These are phyloP conservation scores for Verruconis gallopava DNA, from an alignment of 2,329 filamentous ascomycete genomes.

Conservation along the genomic window DNA sequence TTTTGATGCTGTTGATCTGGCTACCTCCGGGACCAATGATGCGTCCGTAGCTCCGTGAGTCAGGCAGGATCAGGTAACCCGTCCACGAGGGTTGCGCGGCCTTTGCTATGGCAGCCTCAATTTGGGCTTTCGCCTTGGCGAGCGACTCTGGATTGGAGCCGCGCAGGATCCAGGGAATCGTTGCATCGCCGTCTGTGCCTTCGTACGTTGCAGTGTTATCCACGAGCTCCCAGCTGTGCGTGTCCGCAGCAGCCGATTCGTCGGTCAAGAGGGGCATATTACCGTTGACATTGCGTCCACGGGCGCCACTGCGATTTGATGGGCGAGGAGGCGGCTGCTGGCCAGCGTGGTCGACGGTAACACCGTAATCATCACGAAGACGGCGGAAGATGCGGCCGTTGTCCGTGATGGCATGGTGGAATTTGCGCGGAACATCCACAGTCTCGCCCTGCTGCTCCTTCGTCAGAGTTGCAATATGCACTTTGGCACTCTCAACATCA, in stretches of 20 bases:
- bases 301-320: slow-evolving; percentile 31
- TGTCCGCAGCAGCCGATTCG: slow-evolving; percentile 49
- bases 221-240: slow-evolving; percentile 74
- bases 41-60: slow-evolving; percentile 77
- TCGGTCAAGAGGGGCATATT: slow-evolving; percentile 88
- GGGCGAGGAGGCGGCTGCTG: slow-evolving; percentile 62
- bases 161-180: slow-evolving; percentile 81
- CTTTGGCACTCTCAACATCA: slow-evolving; percentile 74
- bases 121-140: slow-evolving; percentile 63
- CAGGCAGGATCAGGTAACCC: slow-evolving; percentile 80
- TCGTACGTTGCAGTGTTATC: slow-evolving; percentile 45
- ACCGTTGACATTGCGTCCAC: slow-evolving; percentile 35
- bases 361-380: slow-evolving; percentile 71
- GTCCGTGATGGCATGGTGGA: slow-evolving; percentile 77
- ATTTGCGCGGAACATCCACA: slow-evolving; percentile 64
- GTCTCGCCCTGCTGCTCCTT: slow-evolving; percentile 85
- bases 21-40: slow-evolving; percentile 81
- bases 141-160: slow-evolving; percentile 62
- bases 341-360: slow-evolving; percentile 84
- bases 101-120: slow-evolving; percentile 61
- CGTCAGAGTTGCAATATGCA: slow-evolving; percentile 63
- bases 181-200: slow-evolving; percentile 29
- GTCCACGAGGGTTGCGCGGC: slow-evolving; percentile 57
- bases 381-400: slow-evolving; percentile 89
- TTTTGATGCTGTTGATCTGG: slow-evolving; percentile 86